Conservation (phyloP, 2,329 filamentous ascomycete species). For the Eurotiales sp. region DNA sequence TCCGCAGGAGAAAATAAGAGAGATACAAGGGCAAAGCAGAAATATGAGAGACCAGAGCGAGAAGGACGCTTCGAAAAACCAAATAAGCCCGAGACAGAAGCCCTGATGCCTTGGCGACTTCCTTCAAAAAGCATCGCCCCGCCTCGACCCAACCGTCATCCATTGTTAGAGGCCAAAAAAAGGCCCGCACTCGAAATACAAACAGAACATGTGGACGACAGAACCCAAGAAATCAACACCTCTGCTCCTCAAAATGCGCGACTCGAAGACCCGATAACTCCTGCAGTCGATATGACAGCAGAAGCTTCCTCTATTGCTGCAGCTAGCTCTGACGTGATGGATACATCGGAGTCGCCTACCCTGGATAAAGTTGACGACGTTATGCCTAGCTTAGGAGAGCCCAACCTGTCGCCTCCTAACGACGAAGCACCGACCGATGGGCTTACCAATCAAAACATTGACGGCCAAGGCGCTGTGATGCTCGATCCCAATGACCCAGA, state of each 20-base stretch:
- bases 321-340: background rate
- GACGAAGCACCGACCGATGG: background rate
- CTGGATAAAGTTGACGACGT: background rate
- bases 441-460: background rate
- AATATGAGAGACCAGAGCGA: slow-evolving; percentile 11
- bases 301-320: background rate
- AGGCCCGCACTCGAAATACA: background rate
- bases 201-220: background rate
- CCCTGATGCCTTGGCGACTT: background rate
- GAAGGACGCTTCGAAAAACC: slow-evolving; percentile 10
- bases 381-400: background rate
- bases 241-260: background rate
- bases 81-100: background rate
- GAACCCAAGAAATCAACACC: background rate
- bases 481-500: background rate
- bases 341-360: background rate
- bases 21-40: background rate
- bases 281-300: background rate
- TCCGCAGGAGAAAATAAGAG: background rate
- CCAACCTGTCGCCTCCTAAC: background rate
- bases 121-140: background rate
- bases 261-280: background rate
- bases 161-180: background rate
- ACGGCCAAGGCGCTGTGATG: too few relatives aligned
- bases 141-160: background rate